Evolutionary conservation across 805 yeast genomes (phyloP).

Genomic region (Saccharomycopsis babjevae): DNA sequence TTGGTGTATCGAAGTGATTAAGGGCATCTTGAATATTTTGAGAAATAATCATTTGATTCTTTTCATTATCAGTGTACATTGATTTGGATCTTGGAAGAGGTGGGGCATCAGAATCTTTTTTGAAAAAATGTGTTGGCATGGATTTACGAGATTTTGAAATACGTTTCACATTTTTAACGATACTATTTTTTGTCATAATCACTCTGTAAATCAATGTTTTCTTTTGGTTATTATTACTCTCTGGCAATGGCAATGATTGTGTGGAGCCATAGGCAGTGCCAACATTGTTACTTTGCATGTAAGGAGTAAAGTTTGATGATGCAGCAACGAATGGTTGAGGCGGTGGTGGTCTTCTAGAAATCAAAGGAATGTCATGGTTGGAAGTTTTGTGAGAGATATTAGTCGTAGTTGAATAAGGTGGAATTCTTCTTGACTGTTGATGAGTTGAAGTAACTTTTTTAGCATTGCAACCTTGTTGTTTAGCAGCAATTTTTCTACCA

Average conservation of each 20-base stretch:
- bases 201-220: conserved; percentile 16
- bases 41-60: conserved; percentile 6
- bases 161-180: conserved; percentile 14
- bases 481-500: not conserved
- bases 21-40: conserved; percentile 5
- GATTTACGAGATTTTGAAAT: conserved; percentile 7
- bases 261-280: not conserved
- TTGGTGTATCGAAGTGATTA: not conserved
- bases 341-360: not conserved
- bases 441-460: not conserved
- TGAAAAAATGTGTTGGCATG: not conserved
- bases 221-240: not conserved
- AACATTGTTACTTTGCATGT: not conserved
- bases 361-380: not conserved
- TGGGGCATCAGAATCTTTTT: not conserved
- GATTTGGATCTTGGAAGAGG: conserved; percentile 2
- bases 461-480: not conserved
- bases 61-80: conserved; percentile 6
- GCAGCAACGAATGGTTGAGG: not conserved
- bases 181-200: conserved; percentile 12
- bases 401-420: not conserved
- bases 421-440: not conserved
- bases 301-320: not conserved
- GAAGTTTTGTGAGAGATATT: not conserved
- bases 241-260: not conserved